These are phyloP conservation scores for Epichloe bromicola DNA, from an alignment of 2,329 filamentous ascomycete genomes.

Conservation along the genomic window DNA sequence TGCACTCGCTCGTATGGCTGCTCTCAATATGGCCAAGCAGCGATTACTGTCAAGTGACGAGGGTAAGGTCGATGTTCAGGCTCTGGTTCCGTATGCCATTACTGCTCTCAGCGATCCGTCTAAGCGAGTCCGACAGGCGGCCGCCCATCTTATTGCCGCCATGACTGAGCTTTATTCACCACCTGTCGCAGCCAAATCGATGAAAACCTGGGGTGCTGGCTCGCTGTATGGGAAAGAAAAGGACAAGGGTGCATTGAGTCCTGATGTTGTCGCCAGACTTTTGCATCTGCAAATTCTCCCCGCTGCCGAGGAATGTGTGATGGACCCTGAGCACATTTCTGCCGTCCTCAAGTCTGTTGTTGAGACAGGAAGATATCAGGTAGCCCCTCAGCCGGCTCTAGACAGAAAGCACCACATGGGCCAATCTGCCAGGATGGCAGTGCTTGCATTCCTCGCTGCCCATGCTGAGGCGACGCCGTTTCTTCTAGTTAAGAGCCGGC, in stretches of 20 bases:
- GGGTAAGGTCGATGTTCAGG: conserved; percentile 54
- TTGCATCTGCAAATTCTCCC: conserved; percentile 57
- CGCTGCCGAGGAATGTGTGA: conserved; percentile 69
- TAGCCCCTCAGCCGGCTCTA: conserved; percentile 20
- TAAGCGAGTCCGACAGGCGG: conserved; percentile 62
- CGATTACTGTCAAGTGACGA: conserved; percentile 39
- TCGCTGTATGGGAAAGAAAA: conserved; percentile 47
- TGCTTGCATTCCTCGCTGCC: conserved; percentile 60
- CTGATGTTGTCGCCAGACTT: conserved; percentile 45
- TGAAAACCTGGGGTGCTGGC: conserved; percentile 45
- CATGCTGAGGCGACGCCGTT: conserved; percentile 60
- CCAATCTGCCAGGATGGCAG: conserved; percentile 47
- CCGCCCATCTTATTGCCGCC: conserved; percentile 51
- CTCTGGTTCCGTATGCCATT: conserved; percentile 69
- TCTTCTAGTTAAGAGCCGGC: conserved; percentile 51
- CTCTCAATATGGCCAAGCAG: conserved; percentile 51
- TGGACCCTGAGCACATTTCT: conserved; percentile 61
- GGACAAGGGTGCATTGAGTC: conserved; percentile 40
- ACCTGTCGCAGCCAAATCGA: conserved; percentile 23
- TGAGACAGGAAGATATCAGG: conserved; percentile 27
- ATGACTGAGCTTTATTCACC: conserved; percentile 37
- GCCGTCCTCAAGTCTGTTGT: conserved; percentile 39
- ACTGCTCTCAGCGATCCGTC: conserved; percentile 63
- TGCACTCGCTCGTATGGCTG: conserved; percentile 52
- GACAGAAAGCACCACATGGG: conserved; percentile 43